These are phyloP conservation scores for Xylaria sp. DNA, from an alignment of 2,329 filamentous ascomycete species.

Conservation along the genomic window DNA sequence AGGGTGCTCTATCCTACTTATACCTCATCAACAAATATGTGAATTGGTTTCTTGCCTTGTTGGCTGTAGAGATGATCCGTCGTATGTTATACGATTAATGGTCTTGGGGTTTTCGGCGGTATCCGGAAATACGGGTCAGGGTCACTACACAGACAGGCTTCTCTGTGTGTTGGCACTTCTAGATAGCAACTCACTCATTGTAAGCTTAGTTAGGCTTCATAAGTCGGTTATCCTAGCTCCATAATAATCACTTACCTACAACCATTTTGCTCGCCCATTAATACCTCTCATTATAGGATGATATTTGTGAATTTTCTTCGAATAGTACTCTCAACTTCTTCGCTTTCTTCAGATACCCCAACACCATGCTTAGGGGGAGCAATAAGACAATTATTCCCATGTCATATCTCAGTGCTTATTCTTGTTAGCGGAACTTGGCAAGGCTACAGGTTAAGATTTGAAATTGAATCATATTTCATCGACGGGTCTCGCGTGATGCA, in stretches of 20 bases:
- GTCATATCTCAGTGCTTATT: not conserved
- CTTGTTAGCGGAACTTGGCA: not conserved
- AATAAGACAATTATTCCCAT: not conserved
- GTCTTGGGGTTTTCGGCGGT: not conserved
- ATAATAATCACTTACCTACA: not conserved
- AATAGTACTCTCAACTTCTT: not conserved
- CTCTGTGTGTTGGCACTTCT: not conserved
- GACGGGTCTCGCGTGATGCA: not conserved
- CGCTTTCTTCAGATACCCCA: not conserved
- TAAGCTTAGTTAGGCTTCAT: not conserved
- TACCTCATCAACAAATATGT: conserved; percentile 12
- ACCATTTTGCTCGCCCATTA: not conserved
- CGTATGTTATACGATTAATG: conserved; percentile 8
- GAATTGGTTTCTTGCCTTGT: conserved; percentile 14
- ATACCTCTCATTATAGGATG: not conserved
- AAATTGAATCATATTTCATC: not conserved
- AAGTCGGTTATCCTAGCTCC: not conserved
- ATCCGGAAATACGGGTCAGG: not conserved
- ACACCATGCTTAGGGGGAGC: not conserved
- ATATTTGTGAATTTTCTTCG: not conserved
- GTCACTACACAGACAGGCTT: not conserved
- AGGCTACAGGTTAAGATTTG: not conserved
- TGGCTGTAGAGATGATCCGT: conserved; percentile 16
- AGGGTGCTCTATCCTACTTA: not conserved
- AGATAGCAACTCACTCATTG: not conserved